Evolutionary conservation across 2,329 filamentous ascomycete species (phyloP), one percentile per base, ranked within the genome.

Genomic region (Exophiala alcalophila): DNA sequence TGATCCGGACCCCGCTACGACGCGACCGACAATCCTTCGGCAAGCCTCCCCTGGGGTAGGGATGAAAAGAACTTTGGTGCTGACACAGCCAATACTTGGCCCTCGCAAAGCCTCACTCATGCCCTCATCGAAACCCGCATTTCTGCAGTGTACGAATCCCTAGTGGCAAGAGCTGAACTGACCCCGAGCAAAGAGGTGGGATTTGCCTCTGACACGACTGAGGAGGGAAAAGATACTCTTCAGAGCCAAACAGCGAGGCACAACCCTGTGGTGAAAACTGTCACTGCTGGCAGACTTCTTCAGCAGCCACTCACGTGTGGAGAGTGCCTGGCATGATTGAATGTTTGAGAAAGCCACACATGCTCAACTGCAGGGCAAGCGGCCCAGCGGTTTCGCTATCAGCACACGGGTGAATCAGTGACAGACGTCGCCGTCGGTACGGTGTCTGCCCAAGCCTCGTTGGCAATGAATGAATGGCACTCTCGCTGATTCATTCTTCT

Each of bases 361-460:
- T 38, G 10, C 26, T n/a, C 23, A 32, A 26, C 25, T 34, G 39
- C 44, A 43, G 32, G 15, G 35, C 27, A 44, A 34, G 34, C 31
- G 25, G 31, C 25, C 20, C 6, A 11, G 23, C 4, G 10, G 19
- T 36, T 25, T 23, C 16, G 35, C 36, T 40, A 36, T 25, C 28
- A 48, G 40, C 34, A 35, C 33, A 32, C 29, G 32, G 37, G 28
- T 33, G 37, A 41, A 20, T 42, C 47, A 49, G 30, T 49, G 34
- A 38, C 38, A 20, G 36, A 33, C 20, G 15, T 49, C 27, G 47
- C 47, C 47, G 42, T 45, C 40, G 16, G 20, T 32, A 31, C 39
- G 47, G 47, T 47, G 34, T 44, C 47, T 47, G 43, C 47, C 47
- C 47, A 50, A 50, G 47, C 43, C 47, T 44, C 35, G 40, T 50